phyloP scores from a whole-genome alignment of 2,329 filamentous ascomycete species.

The Rachicladosporium sp. region DNA sequence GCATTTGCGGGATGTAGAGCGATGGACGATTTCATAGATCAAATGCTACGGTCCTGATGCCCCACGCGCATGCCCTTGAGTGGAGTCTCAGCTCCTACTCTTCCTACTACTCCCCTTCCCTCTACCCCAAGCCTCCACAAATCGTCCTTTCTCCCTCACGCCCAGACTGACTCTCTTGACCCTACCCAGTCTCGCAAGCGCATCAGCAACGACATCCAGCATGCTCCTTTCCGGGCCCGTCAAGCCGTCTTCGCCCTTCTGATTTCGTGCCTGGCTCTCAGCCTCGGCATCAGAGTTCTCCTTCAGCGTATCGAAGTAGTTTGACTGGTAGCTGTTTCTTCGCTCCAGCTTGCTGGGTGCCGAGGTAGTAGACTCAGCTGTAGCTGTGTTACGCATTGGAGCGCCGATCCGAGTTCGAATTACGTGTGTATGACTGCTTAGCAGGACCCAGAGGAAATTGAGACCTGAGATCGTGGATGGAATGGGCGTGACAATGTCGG shows the following conservation, averaged over 20 bases:
- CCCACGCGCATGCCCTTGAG: no score
- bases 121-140: conserved; percentile 56
- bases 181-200: conserved; percentile 72
- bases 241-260: conserved; percentile 15
- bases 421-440: conserved; percentile 73
- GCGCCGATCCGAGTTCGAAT: conserved; percentile 87
- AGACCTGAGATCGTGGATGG: conserved; percentile 51
- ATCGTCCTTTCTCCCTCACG: conserved; percentile 68
- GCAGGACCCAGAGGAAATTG: conserved; percentile 72
- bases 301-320: conserved; percentile 33
- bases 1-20: no score
- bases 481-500: conserved; percentile 82
- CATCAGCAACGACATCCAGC: conserved; percentile 69
- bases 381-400: conserved; percentile 30
- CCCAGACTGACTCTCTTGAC: conserved; percentile 83
- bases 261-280: conserved; percentile 10
- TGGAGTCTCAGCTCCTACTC: no score
- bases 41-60: no score
- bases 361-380: conserved; percentile 6
- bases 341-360: conserved; percentile 14
- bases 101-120: conserved; percentile 3
- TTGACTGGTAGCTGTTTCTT: conserved; percentile 29
- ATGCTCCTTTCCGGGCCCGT: conserved; percentile 52
- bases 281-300: conserved; percentile 20
- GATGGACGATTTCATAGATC: no score